A percentile compares a stretch with the other conserved stretches of the same genome.
phyloP scores from a whole-genome alignment of 2,329 filamentous ascomycete genomes.

The Simplicillium aogashimaense region DNA sequence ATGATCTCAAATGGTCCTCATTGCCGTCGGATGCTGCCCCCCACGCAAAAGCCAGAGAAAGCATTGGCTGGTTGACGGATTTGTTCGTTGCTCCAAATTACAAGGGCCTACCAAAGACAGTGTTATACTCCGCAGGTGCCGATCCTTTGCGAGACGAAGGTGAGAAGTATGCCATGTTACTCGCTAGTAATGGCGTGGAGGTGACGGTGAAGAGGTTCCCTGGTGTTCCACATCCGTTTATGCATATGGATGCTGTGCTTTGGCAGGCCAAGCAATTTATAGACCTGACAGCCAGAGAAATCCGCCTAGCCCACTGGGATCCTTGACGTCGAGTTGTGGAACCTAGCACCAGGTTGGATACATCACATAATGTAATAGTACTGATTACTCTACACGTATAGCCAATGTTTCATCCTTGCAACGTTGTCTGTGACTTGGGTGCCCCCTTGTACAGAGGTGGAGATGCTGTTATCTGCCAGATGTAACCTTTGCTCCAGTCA shows the following conservation, averaged over 20 bases:
- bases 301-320: conserved; percentile 16
- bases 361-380: no score
- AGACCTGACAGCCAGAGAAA: conserved; percentile 18
- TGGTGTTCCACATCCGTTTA: conserved; percentile 38
- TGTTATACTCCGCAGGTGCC: conserved; percentile 31
- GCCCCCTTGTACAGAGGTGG: no score
- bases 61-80: conserved; percentile 18
- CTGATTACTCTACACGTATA: no score
- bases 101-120: conserved; percentile 21
- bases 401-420: no score
- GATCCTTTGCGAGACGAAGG: conserved; percentile 39
- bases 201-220: conserved; percentile 34
- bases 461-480: no score
- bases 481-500: no score
- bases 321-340: neutral
- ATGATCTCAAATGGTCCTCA: conserved; percentile 20
- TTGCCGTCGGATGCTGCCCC: conserved; percentile 8
- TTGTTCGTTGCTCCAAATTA: conserved; percentile 24
- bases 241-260: conserved; percentile 33
- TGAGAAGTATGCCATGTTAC: conserved; percentile 31
- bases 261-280: conserved; percentile 25
- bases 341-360: no score
- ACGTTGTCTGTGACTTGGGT: no score
- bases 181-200: conserved; percentile 32
- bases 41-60: conserved; percentile 5